Evolutionary conservation across 352 stramenopile genomes (phyloP).

Genomic region (Blastocystis sp.): DNA sequence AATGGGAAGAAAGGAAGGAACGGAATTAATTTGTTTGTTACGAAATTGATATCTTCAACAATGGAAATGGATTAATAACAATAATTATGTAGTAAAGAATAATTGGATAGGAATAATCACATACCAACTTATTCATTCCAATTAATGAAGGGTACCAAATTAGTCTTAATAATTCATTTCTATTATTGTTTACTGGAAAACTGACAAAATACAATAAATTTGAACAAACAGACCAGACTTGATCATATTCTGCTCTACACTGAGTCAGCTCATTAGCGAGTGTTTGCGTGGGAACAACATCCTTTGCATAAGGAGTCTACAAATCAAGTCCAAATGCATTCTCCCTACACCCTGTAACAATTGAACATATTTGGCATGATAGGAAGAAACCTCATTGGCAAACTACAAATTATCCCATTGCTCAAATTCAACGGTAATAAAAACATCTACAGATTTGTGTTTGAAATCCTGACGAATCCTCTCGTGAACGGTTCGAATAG

Average conservation of each 20-base stretch:
- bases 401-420: neutral
- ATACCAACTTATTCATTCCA: too few relatives aligned
- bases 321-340: neutral
- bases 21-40: neutral
- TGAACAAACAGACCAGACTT: neutral
- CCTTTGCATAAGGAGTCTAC: conserved; percentile 36
- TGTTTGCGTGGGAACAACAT: neutral
- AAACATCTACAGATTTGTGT: conserved; percentile 1
- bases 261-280: neutral
- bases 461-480: conserved; percentile 22
- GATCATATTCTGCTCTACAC: neutral
- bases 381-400: conserved; percentile 16
- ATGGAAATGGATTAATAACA: neutral
- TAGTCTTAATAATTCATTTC: neutral
- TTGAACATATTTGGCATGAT: neutral
- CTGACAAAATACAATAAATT: neutral
- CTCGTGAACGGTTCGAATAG: neutral
- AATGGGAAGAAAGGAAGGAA: neutral
- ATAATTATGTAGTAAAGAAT: neutral
- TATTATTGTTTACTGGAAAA: neutral
- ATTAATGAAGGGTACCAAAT: too few relatives aligned
- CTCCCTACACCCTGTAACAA: conserved; percentile 10
- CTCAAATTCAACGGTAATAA: neutral
- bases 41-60: neutral
- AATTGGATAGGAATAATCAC: neutral